Conservation (phyloP, 805 yeast species). For the Tetrapisispora iriomotensis region DNA sequence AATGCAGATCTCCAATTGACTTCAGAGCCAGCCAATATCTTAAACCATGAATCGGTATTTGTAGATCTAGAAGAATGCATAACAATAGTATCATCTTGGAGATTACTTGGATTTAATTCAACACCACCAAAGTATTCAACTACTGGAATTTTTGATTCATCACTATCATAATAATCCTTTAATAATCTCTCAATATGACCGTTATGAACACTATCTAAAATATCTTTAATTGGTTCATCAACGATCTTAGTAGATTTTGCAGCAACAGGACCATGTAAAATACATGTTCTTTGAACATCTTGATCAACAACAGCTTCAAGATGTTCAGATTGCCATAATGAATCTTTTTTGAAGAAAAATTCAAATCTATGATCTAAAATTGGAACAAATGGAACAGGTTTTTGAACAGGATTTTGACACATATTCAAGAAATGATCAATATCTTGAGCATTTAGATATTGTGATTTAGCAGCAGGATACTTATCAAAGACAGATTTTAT, state of each 20-base stretch:
- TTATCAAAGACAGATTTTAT: conserved; percentile 50
- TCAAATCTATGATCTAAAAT: conserved; percentile 90
- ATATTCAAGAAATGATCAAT: conserved; percentile 81
- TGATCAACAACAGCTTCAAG: conserved; percentile 91
- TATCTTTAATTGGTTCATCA: conserved; percentile 87
- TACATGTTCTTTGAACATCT: conserved; percentile 98
- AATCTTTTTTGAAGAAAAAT: conserved; percentile 95
- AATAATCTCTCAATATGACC: conserved; percentile 73
- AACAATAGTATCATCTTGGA: conserved; percentile 7
- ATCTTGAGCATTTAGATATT: conserved; percentile 90
- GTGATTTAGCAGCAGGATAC: conserved; percentile 67
- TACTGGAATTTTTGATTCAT: conserved; percentile 65
- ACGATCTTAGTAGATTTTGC: conserved; percentile 81
- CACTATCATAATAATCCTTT: conserved; percentile 60
- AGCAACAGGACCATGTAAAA: conserved; percentile 97
- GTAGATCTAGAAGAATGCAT: conserved; percentile 26
- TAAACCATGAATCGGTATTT: conserved; percentile 54
- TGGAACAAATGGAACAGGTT: conserved; percentile 98
- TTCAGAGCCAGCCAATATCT: conserved; percentile 66
- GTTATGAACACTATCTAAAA: conserved; percentile 78
- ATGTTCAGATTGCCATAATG: conserved; percentile 97
- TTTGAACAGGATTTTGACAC: conserved; percentile 76
- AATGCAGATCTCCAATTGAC: conserved; percentile 90
- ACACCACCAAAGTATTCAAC: conserved; percentile 84
- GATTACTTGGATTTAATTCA: conserved; percentile 35